Evolutionary conservation across 2,329 filamentous ascomycete genomes (phyloP).

Genomic region (Aspergillus caelatus): DNA sequence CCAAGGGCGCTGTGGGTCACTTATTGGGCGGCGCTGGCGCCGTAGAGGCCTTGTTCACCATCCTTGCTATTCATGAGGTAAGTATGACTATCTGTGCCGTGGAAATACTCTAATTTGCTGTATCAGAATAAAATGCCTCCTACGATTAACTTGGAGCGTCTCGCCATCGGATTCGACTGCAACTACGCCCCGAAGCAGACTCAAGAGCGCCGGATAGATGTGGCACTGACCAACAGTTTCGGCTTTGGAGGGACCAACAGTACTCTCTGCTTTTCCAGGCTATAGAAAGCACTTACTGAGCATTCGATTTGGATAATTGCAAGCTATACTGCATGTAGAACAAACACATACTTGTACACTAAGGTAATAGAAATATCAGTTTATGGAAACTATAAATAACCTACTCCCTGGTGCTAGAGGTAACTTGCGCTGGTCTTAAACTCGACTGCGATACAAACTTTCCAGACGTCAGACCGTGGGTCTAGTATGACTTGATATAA

Average conservation of each 20-base stretch:
- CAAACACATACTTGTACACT: neutral
- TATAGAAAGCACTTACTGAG: neutral
- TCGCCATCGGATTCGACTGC: slow-evolving; percentile 70
- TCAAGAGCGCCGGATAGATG: slow-evolving; percentile 70
- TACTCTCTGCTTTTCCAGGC: slow-evolving; percentile 70
- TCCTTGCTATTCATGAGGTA: slow-evolving; percentile 79
- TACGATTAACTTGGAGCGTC: slow-evolving; percentile 76
- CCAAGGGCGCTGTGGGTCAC: slow-evolving; percentile 91
- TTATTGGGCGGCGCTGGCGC: slow-evolving; percentile 88
- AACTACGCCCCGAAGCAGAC: slow-evolving; percentile 79
- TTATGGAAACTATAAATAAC: neutral
- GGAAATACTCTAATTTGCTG: neutral
- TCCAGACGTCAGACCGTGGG: neutral
- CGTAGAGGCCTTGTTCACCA: slow-evolving; percentile 82
- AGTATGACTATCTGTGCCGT: slow-evolving; percentile 33
- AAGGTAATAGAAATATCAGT: neutral
- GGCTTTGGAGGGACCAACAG: slow-evolving; percentile 98
- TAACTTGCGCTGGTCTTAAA: neutral
- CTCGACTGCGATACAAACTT: neutral
- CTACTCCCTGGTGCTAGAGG: neutral
- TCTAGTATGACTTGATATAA: neutral
- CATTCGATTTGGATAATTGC: neutral
- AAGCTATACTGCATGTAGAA: neutral
- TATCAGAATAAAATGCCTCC: slow-evolving; percentile 75
- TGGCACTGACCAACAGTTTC: slow-evolving; percentile 92